phyloP scores from a whole-genome alignment of 1,284 basidiomycete genomes.

The Inonotus hispidus region DNA sequence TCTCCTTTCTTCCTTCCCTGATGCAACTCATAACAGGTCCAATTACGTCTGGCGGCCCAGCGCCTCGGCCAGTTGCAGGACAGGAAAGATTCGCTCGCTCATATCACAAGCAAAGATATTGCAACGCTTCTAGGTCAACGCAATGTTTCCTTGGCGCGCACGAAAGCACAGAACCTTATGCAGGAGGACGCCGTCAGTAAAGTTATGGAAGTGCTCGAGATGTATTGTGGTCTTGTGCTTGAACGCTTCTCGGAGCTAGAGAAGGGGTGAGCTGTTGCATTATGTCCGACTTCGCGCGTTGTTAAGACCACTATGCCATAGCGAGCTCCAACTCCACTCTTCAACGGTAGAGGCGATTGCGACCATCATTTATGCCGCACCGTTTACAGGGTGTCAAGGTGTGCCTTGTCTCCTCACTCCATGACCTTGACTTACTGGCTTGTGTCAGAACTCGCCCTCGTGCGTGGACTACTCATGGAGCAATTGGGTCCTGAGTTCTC shows the following conservation, averaged over 20 bases:
- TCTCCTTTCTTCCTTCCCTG: neutral
- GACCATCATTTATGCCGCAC: slow-evolving; percentile 58
- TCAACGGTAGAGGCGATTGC: slow-evolving; percentile 56
- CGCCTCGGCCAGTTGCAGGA: slow-evolving; percentile 64
- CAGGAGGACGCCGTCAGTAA: slow-evolving; percentile 58
- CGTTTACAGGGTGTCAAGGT: slow-evolving; percentile 57
- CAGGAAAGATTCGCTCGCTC: slow-evolving; percentile 57
- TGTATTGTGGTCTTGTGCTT: slow-evolving; percentile 56
- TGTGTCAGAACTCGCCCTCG: slow-evolving; percentile 47
- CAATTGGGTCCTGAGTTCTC: slow-evolving; percentile 53
- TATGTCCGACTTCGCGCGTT: slow-evolving; percentile 6
- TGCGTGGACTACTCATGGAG: slow-evolving; percentile 50
- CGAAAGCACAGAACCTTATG: slow-evolving; percentile 62
- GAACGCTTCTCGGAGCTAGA: slow-evolving; percentile 55
- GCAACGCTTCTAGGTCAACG: slow-evolving; percentile 56
- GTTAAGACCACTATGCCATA: slow-evolving; percentile 24
- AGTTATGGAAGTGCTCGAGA: slow-evolving; percentile 58
- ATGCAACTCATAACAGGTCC: slow-evolving; percentile 36
- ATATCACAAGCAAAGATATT: slow-evolving; percentile 59
- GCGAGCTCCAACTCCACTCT: slow-evolving; percentile 36
- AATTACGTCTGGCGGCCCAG: slow-evolving; percentile 58
- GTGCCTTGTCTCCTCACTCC: slow-evolving; percentile 5
- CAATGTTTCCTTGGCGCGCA: slow-evolving; percentile 55
- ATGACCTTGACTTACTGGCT: neutral
- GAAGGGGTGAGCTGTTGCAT: slow-evolving; percentile 34